phyloP scores from a whole-genome alignment of 1,284 basidiomycete genomes.

The Cryptococcus hybrid region DNA sequence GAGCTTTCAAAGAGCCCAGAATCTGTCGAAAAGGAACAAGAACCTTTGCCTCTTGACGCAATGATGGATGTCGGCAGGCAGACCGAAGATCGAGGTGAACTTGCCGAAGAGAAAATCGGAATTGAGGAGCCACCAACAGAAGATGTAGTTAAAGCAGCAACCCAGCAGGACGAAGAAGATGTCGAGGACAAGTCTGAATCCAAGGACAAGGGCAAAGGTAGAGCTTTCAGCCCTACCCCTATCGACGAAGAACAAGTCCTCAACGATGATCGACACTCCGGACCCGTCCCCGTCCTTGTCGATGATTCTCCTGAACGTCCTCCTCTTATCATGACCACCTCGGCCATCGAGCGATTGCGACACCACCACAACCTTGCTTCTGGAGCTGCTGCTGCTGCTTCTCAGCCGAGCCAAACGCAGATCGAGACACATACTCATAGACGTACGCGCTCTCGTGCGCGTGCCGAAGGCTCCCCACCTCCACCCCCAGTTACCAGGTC shows the following conservation, averaged over 20 bases:
- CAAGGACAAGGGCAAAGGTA: neutral
- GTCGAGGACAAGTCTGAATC: neutral
- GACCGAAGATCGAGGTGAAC: too few relatives aligned
- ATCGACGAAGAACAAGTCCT: constrained; percentile 2
- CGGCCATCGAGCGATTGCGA: constrained; percentile 10
- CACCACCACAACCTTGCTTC: constrained; percentile 19
- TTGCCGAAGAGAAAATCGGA: too few relatives aligned
- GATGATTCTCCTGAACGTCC: neutral
- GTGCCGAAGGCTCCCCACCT: constrained; percentile 5
- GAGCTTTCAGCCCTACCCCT: neutral
- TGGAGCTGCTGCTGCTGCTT: neutral
- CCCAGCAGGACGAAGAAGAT: neutral
- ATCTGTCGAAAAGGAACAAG: neutral
- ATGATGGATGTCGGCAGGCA: too few relatives aligned
- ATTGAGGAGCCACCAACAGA: too few relatives aligned
- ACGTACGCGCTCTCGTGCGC: neutral
- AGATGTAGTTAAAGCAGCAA: too few relatives aligned
- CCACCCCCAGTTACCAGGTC: constrained; percentile 31
- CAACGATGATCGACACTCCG: neutral
- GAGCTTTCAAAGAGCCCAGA: neutral
- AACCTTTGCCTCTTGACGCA: too few relatives aligned
- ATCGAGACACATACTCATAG: neutral
- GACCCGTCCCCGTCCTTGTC: neutral
- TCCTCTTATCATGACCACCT: constrained; percentile 7
- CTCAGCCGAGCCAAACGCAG: neutral